phyloP scores from a whole-genome alignment of 176 grass and related monocot species.

The Phragmites australis region DNA sequence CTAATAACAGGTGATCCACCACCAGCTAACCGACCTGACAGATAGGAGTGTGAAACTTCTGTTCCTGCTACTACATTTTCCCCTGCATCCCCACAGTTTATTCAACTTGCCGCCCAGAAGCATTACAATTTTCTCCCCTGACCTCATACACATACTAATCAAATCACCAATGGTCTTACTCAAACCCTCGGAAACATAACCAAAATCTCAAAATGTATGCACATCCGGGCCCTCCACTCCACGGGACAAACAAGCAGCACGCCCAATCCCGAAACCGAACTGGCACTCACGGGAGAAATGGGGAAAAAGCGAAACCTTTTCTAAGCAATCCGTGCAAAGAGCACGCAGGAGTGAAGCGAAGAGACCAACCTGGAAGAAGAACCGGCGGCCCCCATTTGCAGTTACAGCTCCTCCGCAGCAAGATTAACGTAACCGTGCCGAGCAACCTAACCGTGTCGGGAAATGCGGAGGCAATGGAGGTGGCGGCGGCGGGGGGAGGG shows the following conservation, averaged over 20 bases:
- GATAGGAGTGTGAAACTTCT: no score
- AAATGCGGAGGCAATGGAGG: neutral
- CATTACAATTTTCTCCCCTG: no score
- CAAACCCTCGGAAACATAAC: neutral
- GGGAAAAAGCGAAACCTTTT: neutral
- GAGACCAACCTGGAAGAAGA: neutral
- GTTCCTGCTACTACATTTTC: no score
- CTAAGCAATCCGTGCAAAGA: neutral
- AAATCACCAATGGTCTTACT: neutral
- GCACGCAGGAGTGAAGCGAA: neutral
- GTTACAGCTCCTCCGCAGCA: neutral
- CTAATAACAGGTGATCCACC: no score
- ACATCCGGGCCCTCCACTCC: neutral
- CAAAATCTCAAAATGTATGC: neutral
- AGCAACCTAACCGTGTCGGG: neutral
- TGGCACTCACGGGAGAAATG: neutral
- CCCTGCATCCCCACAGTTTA: no score
- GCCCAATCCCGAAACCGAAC: neutral
- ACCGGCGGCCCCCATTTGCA: neutral
- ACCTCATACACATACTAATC: neutral
- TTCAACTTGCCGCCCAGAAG: no score
- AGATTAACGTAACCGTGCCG: neutral
- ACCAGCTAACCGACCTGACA: no score
- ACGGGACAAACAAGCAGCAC: neutral
- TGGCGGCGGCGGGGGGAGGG: neutral